These are phyloP conservation scores for Pseudogymnoascus sp. DNA, from an alignment of 2,329 filamentous ascomycete genomes.

Conservation along the genomic window DNA sequence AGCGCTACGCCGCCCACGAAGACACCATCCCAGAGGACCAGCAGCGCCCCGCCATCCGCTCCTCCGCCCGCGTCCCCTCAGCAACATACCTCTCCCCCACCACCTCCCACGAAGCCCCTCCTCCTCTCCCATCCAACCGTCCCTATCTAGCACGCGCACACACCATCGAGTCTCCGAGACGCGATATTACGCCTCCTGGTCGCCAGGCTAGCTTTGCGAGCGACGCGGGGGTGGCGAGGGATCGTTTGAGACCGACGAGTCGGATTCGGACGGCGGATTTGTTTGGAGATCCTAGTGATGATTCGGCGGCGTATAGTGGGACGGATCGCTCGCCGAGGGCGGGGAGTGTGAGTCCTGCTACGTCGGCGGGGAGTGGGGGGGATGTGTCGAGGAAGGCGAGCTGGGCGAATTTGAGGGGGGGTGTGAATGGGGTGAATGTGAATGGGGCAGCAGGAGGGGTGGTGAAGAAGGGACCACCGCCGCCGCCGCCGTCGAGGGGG, in stretches of 20 bases:
- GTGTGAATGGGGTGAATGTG: constrained; percentile 16
- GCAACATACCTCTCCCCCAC: constrained; percentile 16
- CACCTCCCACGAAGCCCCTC: constrained; percentile 23
- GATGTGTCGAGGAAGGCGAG: constrained; percentile 41
- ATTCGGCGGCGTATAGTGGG: constrained; percentile 40
- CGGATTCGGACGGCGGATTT: constrained; percentile 33
- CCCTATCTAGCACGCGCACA: constrained; percentile 43
- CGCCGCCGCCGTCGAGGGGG: constrained; percentile 52
- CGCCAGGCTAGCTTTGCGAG: constrained; percentile 40
- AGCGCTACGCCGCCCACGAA: constrained; percentile 50
- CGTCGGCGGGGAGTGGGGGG: constrained; percentile 43
- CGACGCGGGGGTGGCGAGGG: constrained; percentile 37
- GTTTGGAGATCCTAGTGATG: constrained; percentile 44
- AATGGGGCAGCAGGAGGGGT: constrained; percentile 25
- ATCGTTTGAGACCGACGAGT: constrained; percentile 28
- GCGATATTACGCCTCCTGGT: constrained; percentile 45
- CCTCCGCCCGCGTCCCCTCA: constrained; percentile 28
- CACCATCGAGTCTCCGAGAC: constrained; percentile 52
- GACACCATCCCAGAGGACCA: constrained; percentile 36
- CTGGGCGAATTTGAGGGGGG: constrained; percentile 24
- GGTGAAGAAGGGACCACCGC: constrained; percentile 47
- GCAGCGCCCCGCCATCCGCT: constrained; percentile 45
- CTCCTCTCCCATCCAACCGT: constrained; percentile 32
- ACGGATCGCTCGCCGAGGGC: constrained; percentile 43
- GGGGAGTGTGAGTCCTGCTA: constrained; percentile 46